Percentiles rank a stretch among this genome's conserved stretches.
These are phyloP conservation scores for Bipolaris zeicola DNA, from an alignment of 2,329 filamentous ascomycete species.

Conservation along the genomic window DNA sequence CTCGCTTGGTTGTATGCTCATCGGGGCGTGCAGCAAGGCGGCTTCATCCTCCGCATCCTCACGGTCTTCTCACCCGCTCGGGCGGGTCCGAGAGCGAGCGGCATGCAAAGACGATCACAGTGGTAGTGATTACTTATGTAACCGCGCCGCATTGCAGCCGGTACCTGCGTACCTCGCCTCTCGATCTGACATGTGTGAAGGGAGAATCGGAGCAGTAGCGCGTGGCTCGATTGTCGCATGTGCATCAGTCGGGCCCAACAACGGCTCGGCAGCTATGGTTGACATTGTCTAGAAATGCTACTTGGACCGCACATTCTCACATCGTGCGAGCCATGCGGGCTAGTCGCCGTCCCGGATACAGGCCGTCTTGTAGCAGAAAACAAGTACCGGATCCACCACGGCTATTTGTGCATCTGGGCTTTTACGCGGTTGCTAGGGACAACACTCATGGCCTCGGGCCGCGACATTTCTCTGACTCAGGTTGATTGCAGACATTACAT, in stretches of 20 bases:
- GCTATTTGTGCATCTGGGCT: background rate
- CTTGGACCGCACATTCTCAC: background rate
- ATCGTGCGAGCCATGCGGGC: background rate
- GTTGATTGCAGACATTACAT: slow-evolving; percentile 4
- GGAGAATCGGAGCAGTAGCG: slow-evolving; percentile 13
- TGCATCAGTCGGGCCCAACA: slow-evolving; percentile 20
- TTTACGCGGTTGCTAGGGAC: slow-evolving; percentile 5
- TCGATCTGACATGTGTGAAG: slow-evolving; percentile 10
- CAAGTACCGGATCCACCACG: slow-evolving; percentile 8
- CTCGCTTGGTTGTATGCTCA: background rate
- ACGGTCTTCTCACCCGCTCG: slow-evolving; percentile 2
- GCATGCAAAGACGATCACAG: background rate
- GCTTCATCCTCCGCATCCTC: background rate
- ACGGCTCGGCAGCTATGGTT: slow-evolving; percentile 18
- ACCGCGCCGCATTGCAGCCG: background rate
- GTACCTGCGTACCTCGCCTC: slow-evolving; percentile 1
- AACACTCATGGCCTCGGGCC: slow-evolving; percentile 2
- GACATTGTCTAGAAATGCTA: slow-evolving; percentile 9
- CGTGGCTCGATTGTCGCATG: slow-evolving; percentile 17
- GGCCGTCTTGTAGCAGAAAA: slow-evolving; percentile 1
- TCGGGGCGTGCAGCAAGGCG: background rate
- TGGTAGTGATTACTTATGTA: background rate
- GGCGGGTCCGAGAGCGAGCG: slow-evolving; percentile 10
- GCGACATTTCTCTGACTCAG: background rate
- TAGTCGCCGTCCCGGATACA: background rate